Conservation (phyloP, 169 alveolate genomes). For the Plasmodium fragile region DNA sequence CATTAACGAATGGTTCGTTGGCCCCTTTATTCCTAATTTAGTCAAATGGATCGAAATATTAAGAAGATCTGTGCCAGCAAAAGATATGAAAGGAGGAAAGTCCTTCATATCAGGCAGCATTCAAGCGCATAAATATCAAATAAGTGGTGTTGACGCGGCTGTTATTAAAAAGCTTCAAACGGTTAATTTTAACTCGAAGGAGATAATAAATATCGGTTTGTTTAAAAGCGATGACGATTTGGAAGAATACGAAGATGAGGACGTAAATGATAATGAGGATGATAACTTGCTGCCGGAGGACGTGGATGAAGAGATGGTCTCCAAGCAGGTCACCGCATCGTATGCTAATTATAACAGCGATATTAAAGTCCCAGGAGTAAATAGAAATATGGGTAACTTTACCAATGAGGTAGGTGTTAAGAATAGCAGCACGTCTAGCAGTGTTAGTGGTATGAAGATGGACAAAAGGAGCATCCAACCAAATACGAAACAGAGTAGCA, state of each 20-base stretch:
- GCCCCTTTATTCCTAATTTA: conserved; percentile 79
- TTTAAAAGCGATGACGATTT: conserved; percentile 69
- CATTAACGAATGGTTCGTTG: conserved; percentile 49
- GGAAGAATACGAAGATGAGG: neutral
- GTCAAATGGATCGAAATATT: conserved; percentile 79
- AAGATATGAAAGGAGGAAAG: neutral
- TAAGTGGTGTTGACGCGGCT: conserved; percentile 27
- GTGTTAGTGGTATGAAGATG: neutral
- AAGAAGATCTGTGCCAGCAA: conserved; percentile 26
- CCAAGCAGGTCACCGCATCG: neutral
- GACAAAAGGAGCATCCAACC: neutral
- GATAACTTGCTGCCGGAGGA: conserved; percentile 18
- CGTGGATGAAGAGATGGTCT: neutral
- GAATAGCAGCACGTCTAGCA: neutral
- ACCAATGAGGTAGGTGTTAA: neutral
- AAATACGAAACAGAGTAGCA: neutral
- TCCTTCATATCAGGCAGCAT: conserved; percentile 15
- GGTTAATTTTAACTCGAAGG: conserved; percentile 77
- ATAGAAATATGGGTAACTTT: conserved; percentile 9
- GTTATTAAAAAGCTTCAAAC: conserved; percentile 78
- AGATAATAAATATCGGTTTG: conserved; percentile 66
- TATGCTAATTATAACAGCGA: conserved; percentile 19
- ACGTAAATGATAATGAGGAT: neutral
- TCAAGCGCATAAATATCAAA: conserved; percentile 37
- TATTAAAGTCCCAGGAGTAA: conserved; percentile 8